A percentile compares a stretch with the other conserved stretches of the same genome.
These are phyloP conservation scores for Aeschynomene evenia DNA, from an alignment of 306 rosid species.

Conservation along the genomic window DNA sequence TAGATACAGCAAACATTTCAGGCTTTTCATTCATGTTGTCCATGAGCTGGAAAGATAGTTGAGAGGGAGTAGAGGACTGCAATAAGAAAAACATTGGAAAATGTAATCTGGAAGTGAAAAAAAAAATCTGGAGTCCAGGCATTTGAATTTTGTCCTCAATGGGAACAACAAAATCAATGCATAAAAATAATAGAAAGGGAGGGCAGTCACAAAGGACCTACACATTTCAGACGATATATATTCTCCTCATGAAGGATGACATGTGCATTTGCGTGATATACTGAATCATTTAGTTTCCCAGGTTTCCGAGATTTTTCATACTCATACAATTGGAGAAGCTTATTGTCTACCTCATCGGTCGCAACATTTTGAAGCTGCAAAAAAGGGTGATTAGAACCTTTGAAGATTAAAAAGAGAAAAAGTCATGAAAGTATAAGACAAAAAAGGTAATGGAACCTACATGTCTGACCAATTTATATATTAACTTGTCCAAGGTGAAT, in stretches of 20 bases:
- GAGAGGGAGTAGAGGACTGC: slow-evolving; percentile 65
- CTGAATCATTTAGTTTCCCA: slow-evolving; percentile 67
- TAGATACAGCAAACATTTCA: slow-evolving; percentile 77
- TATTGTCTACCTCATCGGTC: slow-evolving; percentile 74
- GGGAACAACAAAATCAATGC: background rate
- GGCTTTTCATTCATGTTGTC: slow-evolving; percentile 84
- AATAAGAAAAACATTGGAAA: slow-evolving; percentile 21
- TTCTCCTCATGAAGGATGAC: slow-evolving; percentile 91
- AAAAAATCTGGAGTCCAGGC: background rate
- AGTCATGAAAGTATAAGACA: slow-evolving; percentile 10
- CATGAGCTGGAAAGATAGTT: slow-evolving; percentile 84
- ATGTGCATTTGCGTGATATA: slow-evolving; percentile 85
- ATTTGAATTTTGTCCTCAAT: background rate
- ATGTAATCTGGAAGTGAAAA: slow-evolving; percentile 1
- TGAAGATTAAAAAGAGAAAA: background rate
- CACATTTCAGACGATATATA: slow-evolving; percentile 82
- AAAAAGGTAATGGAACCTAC: slow-evolving; percentile 36
- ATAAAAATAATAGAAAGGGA: background rate
- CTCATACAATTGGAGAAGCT: slow-evolving; percentile 84
- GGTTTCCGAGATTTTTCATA: slow-evolving; percentile 80
- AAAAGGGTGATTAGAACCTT: slow-evolving; percentile 35
- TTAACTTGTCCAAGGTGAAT: slow-evolving; percentile 92
- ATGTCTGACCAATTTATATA: slow-evolving; percentile 91
- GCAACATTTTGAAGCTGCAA: slow-evolving; percentile 90
- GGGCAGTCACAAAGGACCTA: slow-evolving; percentile 38